Evolutionary conservation across 305 asterid genomes (phyloP).

Genomic region (Solanum hybrid): DNA sequence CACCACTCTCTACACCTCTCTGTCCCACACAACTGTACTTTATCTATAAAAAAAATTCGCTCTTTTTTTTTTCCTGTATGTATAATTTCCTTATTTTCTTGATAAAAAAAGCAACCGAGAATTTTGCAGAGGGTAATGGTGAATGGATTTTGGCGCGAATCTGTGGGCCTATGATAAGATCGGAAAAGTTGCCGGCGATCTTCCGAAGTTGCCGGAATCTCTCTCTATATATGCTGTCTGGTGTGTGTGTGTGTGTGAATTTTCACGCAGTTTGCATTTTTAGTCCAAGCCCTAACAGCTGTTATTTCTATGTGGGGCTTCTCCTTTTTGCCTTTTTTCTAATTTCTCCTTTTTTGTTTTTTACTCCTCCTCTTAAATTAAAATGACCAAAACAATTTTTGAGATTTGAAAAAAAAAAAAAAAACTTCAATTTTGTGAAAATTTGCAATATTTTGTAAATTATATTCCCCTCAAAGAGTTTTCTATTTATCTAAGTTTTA

Average conservation of each 20-base stretch:
- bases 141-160: conserved; percentile 26
- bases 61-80: neutral
- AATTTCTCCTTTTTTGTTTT: neutral
- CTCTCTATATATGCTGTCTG: conserved; percentile 6
- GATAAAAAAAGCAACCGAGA: conserved; percentile 17
- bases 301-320: conserved; percentile 2
- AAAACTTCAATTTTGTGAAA: neutral
- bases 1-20: conserved; percentile 30
- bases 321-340: neutral
- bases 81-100: neutral
- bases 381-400: neutral
- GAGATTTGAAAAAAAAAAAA: neutral
- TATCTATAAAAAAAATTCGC: neutral
- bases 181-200: conserved; percentile 54
- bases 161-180: conserved; percentile 33
- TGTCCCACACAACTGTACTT: conserved; percentile 26
- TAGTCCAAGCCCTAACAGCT: conserved; percentile 31
- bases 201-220: conserved; percentile 54
- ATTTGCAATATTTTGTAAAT: neutral
- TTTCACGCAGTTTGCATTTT: conserved; percentile 36
- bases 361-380: neutral
- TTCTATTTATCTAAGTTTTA: neutral
- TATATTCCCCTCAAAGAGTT: neutral
- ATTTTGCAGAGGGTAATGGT: conserved; percentile 9
- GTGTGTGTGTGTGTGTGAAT: conserved; percentile 11